Percentiles rank a stretch among this genome's conserved stretches.
These are phyloP conservation scores for Torulaspora franciscae DNA, from an alignment of 805 yeast genomes.

Conservation along the genomic window DNA sequence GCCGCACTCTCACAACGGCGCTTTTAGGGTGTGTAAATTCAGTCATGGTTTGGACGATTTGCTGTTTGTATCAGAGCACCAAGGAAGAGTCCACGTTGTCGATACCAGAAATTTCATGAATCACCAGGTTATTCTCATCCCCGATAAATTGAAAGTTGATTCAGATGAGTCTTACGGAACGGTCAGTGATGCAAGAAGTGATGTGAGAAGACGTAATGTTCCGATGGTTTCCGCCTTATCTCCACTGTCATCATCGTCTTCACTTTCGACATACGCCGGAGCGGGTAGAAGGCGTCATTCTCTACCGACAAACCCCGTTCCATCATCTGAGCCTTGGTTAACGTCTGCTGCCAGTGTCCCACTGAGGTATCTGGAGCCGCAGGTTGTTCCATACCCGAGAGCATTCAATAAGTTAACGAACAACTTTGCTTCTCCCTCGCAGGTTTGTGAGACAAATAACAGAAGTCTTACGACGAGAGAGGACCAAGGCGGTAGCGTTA, in stretches of 20 bases:
- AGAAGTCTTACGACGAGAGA: slow-evolving; percentile 1
- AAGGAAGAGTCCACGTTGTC: slow-evolving; percentile 77
- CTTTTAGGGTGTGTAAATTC: slow-evolving; percentile 62
- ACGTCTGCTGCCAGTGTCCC: slow-evolving; percentile 32
- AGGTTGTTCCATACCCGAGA: slow-evolving; percentile 32
- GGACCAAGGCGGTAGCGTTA: neutral
- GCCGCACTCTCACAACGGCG: slow-evolving; percentile 50
- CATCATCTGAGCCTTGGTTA: slow-evolving; percentile 24
- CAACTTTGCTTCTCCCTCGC: slow-evolving; percentile 10
- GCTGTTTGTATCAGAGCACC: slow-evolving; percentile 74
- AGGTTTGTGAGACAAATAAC: slow-evolving; percentile 7
- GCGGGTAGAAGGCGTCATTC: slow-evolving; percentile 21
- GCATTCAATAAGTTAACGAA: slow-evolving; percentile 21
- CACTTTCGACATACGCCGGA: slow-evolving; percentile 7
- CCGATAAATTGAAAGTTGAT: slow-evolving; percentile 35
- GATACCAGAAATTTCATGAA: slow-evolving; percentile 70
- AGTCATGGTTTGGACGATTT: slow-evolving; percentile 69
- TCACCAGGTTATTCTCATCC: slow-evolving; percentile 72
- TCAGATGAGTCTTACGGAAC: slow-evolving; percentile 3
- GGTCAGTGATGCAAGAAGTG: slow-evolving; percentile 4
- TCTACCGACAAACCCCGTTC: slow-evolving; percentile 15
- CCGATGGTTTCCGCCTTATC: slow-evolving; percentile 11
- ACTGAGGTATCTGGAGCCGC: slow-evolving; percentile 28
- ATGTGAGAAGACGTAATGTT: slow-evolving; percentile 9
- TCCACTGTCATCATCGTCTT: slow-evolving; percentile 11